Conservation (phyloP, 2,329 filamentous ascomycete genomes). For the Ophiostoma perfectum region DNA sequence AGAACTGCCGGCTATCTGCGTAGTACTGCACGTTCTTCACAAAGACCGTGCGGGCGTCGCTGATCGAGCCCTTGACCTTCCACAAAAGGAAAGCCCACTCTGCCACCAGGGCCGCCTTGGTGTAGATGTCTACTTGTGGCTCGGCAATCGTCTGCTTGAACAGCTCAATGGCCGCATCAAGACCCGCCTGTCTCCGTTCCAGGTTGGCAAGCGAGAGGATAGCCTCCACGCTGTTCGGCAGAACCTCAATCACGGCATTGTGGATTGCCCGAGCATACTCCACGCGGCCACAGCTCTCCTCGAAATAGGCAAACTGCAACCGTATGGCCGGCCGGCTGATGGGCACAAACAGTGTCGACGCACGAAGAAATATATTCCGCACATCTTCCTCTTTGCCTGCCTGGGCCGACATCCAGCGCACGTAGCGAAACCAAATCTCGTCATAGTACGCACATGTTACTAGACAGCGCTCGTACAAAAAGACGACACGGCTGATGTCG, state of each 20-base stretch:
- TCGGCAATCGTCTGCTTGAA: slow-evolving; percentile 77
- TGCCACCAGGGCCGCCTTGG: slow-evolving; percentile 79
- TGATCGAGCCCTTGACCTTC: slow-evolving; percentile 75
- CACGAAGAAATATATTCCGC: slow-evolving; percentile 85
- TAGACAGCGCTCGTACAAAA: slow-evolving; percentile 88
- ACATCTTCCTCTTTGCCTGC: slow-evolving; percentile 79
- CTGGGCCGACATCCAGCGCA: slow-evolving; percentile 84
- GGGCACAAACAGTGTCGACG: slow-evolving; percentile 77
- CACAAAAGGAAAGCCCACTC: slow-evolving; percentile 84
- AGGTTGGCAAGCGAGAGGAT: slow-evolving; percentile 85
- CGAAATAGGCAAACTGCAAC: slow-evolving; percentile 89
- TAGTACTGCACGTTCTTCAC: slow-evolving; percentile 78
- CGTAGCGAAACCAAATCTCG: slow-evolving; percentile 97
- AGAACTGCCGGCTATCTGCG: slow-evolving; percentile 79
- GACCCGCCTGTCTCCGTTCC: slow-evolving; percentile 72
- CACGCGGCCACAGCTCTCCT: slow-evolving; percentile 73
- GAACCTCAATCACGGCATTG: slow-evolving; percentile 65
- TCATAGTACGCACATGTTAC: slow-evolving; percentile 93
- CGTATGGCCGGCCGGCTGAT: slow-evolving; percentile 78
- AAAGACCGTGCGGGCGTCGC: slow-evolving; percentile 80
- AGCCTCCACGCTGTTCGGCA: slow-evolving; percentile 80
- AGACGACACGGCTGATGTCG: slow-evolving; percentile 66
- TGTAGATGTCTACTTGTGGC: slow-evolving; percentile 64
- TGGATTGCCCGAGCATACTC: slow-evolving; percentile 82
- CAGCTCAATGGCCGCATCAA: slow-evolving; percentile 78